A percentile compares a stretch with the other conserved stretches of the same genome.
phyloP scores from a whole-genome alignment of 768 basidiomycete genomes.

The Macrolepiota dolichaula region DNA sequence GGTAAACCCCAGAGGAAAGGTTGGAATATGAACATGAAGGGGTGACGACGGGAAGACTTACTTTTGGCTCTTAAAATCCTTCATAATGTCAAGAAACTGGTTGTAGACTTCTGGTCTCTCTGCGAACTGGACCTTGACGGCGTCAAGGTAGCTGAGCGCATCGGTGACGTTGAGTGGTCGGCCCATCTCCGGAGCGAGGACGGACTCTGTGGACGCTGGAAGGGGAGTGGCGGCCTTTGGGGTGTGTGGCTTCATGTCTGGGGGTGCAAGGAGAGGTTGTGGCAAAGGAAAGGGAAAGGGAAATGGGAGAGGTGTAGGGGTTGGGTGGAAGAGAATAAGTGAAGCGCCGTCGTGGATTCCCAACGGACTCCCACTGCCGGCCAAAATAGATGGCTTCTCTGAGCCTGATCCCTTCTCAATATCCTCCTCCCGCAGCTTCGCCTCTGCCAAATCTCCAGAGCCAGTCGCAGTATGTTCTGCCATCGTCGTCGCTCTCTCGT shows the following conservation, averaged over 20 bases:
- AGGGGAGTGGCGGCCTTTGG: constrained; percentile 37
- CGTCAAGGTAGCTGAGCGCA: constrained; percentile 90
- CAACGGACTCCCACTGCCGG: constrained; percentile 21
- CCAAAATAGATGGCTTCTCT: constrained; percentile 32
- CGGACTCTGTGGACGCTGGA: constrained; percentile 29
- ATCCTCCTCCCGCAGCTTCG: constrained; percentile 17
- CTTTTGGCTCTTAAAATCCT: constrained; percentile 97
- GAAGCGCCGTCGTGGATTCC: constrained; percentile 19
- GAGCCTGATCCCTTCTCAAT: constrained; percentile 20
- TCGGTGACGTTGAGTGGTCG: constrained; percentile 90
- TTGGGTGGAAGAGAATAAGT: constrained; percentile 16
- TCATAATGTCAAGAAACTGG: constrained; percentile 95
- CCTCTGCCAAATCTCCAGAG: background rate
- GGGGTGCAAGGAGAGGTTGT: constrained; percentile 16
- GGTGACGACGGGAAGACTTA: constrained; percentile 36
- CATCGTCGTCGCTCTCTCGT: background rate
- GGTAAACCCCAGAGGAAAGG: background rate
- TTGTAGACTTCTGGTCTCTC: constrained; percentile 94
- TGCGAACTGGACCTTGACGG: constrained; percentile 88
- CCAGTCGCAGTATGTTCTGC: background rate
- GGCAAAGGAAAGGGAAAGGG: constrained; percentile 19
- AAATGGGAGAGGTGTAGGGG: constrained; percentile 19
- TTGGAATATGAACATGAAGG: constrained; percentile 15
- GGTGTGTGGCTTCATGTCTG: constrained; percentile 24
- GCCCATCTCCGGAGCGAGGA: constrained; percentile 26